Conservation (phyloP, 257 asterid genomes). For the Solanum megistacrolobum region DNA sequence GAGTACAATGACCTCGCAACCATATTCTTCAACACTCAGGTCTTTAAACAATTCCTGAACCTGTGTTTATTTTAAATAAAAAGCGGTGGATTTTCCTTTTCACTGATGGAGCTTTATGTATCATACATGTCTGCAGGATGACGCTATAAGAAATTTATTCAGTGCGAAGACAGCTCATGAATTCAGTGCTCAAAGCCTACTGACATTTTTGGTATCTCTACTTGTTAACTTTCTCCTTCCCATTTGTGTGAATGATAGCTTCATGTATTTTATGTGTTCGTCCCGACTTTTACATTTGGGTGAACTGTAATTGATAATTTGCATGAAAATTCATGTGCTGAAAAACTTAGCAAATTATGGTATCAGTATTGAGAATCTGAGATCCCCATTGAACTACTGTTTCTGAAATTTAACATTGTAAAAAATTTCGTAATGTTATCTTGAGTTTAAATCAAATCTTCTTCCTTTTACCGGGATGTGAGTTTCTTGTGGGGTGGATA, state of each 20-base stretch:
- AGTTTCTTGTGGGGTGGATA: background rate
- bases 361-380: background rate
- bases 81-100: background rate
- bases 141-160: slow-evolving; percentile 95
- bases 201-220: slow-evolving; percentile 71
- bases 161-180: slow-evolving; percentile 96
- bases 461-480: background rate
- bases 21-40: slow-evolving; percentile 97
- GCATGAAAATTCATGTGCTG: background rate
- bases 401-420: background rate
- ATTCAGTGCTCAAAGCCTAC: slow-evolving; percentile 83
- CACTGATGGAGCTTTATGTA: slow-evolving; percentile 21
- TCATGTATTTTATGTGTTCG: background rate
- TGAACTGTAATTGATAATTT: background rate
- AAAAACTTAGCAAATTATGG: background rate
- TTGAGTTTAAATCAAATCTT: background rate
- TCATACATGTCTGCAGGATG: slow-evolving; percentile 59
- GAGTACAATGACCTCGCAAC: slow-evolving; percentile 98
- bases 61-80: background rate
- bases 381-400: background rate
- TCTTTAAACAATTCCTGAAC: slow-evolving; percentile 12
- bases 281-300: background rate
- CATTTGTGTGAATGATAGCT: background rate
- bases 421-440: background rate
- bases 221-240: background rate